Percentiles rank a stretch among this genome's conserved stretches.
Conservation (phyloP, 2,329 filamentous ascomycete genomes). For the Coleophoma cylindrospora region DNA sequence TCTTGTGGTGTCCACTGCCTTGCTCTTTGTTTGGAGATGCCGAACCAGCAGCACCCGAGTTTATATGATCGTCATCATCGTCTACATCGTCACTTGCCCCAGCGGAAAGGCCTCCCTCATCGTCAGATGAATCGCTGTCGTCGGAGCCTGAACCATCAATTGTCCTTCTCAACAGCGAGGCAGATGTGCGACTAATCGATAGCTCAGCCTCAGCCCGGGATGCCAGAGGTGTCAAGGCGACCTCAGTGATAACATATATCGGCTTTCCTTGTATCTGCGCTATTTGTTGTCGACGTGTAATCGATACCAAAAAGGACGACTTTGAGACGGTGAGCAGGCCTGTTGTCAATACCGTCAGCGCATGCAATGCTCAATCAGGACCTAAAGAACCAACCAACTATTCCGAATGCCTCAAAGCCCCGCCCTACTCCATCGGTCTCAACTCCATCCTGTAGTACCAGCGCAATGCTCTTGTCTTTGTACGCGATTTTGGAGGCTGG, state of each 20-base stretch:
- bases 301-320: conserved; percentile 78
- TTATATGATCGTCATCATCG: conserved; percentile 20
- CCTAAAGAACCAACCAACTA: conserved; percentile 23
- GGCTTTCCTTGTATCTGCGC: conserved; percentile 79
- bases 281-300: conserved; percentile 81
- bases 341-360: conserved; percentile 40
- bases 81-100: conserved; percentile 37
- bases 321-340: conserved; percentile 80
- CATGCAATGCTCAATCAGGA: not conserved
- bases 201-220: conserved; percentile 69
- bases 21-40: not conserved
- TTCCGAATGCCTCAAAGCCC: conserved; percentile 28
- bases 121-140: conserved; percentile 41
- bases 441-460: conserved; percentile 10
- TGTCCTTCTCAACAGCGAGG: conserved; percentile 32
- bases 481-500: conserved; percentile 24
- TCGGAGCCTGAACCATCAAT: conserved; percentile 22
- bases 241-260: conserved; percentile 82
- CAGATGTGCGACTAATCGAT: conserved; percentile 61
- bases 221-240: conserved; percentile 82
- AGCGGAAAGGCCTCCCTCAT: conserved; percentile 33
- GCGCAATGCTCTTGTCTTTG: conserved; percentile 20
- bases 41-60: not conserved
- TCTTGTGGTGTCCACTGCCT: conserved; percentile 12
- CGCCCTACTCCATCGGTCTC: conserved; percentile 11